Conservation (phyloP, 2,329 filamentous ascomycete genomes). For the Aureobasidium vineae region DNA sequence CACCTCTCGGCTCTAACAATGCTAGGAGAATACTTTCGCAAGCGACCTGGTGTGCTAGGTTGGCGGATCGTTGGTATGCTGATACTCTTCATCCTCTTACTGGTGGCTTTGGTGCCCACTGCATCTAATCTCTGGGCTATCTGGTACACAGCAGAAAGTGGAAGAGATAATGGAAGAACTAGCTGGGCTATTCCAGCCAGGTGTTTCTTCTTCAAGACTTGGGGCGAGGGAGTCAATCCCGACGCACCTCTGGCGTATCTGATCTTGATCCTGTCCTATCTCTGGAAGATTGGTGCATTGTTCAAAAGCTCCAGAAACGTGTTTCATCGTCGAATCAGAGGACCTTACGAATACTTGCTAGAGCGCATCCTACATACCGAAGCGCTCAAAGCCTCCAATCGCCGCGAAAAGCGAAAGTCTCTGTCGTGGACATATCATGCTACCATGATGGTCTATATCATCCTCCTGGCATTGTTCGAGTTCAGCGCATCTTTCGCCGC, state of each 20-base stretch:
- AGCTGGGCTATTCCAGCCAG: slow-evolving; percentile 26
- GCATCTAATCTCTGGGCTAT: slow-evolving; percentile 30
- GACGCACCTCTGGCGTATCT: slow-evolving; percentile 31
- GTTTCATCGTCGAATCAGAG: slow-evolving; percentile 28
- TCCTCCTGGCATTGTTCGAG: slow-evolving; percentile 26
- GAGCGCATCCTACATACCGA: slow-evolving; percentile 28
- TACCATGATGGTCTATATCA: slow-evolving; percentile 22
- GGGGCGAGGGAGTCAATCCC: slow-evolving; percentile 30
- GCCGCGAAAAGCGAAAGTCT: background rate
- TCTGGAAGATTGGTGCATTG: slow-evolving; percentile 34
- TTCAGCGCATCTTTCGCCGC: slow-evolving; percentile 32
- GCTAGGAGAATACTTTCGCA: slow-evolving; percentile 29
- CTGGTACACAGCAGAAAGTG: background rate
- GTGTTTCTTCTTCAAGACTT: slow-evolving; percentile 23
- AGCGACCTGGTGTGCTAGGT: slow-evolving; percentile 26
- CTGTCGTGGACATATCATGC: slow-evolving; percentile 22
- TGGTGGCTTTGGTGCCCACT: slow-evolving; percentile 32
- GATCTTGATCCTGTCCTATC: slow-evolving; percentile 33
- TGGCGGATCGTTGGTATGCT: slow-evolving; percentile 33
- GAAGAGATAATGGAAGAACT: background rate
- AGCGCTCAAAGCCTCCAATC: background rate
- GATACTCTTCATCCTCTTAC: slow-evolving; percentile 31
- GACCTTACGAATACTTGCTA: slow-evolving; percentile 27
- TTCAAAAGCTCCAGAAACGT: slow-evolving; percentile 27
- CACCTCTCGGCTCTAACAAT: slow-evolving; percentile 34